A percentile compares a stretch with the other conserved stretches of the same genome.
Conservation (phyloP, 2,329 filamentous ascomycete genomes). For the Ascocoryne sarcoides region DNA sequence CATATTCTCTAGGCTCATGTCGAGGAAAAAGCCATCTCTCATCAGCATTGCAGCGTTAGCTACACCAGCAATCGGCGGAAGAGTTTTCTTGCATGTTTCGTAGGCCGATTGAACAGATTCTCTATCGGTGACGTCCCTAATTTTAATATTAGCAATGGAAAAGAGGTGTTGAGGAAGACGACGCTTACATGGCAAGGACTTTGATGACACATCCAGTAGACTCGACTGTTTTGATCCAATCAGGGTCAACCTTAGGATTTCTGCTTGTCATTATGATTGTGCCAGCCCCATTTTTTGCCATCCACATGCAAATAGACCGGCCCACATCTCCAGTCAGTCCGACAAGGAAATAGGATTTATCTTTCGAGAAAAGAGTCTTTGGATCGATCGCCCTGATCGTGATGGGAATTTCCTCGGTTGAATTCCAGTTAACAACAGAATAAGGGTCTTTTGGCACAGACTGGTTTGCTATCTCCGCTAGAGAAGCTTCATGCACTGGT, state of each 20-base stretch:
- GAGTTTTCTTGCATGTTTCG: not conserved
- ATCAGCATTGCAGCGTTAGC: not conserved
- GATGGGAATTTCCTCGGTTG: constrained; percentile 5
- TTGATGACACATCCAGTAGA: not conserved
- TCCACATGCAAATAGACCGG: not conserved
- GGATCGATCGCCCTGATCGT: constrained; percentile 5
- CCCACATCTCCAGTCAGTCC: not conserved
- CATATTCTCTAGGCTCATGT: not conserved
- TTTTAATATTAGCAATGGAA: too few relatives aligned
- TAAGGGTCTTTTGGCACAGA: not conserved
- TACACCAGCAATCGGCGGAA: not conserved
- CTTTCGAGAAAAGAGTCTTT: constrained; percentile 19
- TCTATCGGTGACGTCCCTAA: not conserved
- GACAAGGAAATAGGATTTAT: not conserved
- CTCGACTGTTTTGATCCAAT: constrained; percentile 25
- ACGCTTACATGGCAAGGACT: not conserved
- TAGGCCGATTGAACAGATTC: not conserved
- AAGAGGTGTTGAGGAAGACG: too few relatives aligned
- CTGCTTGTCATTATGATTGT: constrained; percentile 34
- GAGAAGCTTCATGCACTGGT: too few relatives aligned
- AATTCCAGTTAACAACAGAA: constrained; percentile 8
- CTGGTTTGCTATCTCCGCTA: too few relatives aligned
- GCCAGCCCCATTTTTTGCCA: constrained; percentile 28
- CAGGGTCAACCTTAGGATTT: constrained; percentile 28
- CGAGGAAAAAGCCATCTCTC: not conserved